phyloP scores from a whole-genome alignment of 129 eudicot genomes.

The Gnaphalium uliginosum region DNA sequence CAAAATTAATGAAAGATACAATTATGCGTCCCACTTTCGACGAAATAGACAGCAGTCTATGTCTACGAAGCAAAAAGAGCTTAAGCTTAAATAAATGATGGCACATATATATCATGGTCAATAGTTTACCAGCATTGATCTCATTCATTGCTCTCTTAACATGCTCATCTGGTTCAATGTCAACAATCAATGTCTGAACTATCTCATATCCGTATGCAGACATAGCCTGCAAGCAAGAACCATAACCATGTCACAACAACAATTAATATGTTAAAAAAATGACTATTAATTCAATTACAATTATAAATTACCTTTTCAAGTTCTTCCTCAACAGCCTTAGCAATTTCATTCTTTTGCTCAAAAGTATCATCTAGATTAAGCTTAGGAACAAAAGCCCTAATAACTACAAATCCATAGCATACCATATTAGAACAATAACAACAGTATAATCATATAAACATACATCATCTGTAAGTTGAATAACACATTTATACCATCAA shows the following conservation, averaged over 20 bases:
- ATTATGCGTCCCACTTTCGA: neutral
- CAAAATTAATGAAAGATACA: neutral
- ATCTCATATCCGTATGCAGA: constrained; percentile 86
- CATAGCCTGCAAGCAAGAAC: constrained; percentile 66
- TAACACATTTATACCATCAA: constrained; percentile 54
- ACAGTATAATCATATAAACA: neutral
- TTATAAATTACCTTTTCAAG: constrained; percentile 65
- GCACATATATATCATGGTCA: neutral
- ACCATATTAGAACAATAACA: neutral
- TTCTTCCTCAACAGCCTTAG: constrained; percentile 86
- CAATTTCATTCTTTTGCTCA: constrained; percentile 87
- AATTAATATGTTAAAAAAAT: neutral
- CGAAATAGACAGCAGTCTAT: neutral
- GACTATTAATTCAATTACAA: neutral
- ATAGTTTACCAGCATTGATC: constrained; percentile 77
- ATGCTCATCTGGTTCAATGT: constrained; percentile 92
- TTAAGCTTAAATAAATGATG: neutral
- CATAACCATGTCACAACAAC: constrained; percentile 15
- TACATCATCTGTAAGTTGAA: neutral
- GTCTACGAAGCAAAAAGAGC: neutral
- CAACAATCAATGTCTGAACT: constrained; percentile 82
- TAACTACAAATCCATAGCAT: constrained; percentile 44
- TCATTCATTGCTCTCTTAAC: constrained; percentile 96
- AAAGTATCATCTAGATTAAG: constrained; percentile 73
- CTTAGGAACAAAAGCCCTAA: constrained; percentile 78